Conservation (phyloP, 192 early-diverging fungal species). For the Jimgerdemannia flammicorona region DNA sequence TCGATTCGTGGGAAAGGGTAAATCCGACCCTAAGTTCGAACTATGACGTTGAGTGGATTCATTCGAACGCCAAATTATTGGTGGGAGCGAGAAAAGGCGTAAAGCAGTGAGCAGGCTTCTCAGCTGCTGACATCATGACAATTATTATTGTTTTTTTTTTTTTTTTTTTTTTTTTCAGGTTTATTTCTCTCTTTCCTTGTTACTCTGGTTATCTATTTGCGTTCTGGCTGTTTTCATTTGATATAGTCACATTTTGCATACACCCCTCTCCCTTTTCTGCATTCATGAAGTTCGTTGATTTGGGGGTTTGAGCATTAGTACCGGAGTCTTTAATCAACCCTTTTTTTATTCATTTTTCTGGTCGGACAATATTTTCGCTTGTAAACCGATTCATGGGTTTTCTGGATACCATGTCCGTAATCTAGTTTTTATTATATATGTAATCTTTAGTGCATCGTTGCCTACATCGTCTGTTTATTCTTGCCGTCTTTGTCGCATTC, state of each 20-base stretch:
- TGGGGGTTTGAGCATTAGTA: neutral
- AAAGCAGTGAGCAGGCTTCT: neutral
- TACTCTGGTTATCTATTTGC: conserved; percentile 4
- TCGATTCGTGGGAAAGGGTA: neutral
- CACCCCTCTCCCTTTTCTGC: neutral
- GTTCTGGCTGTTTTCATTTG: neutral
- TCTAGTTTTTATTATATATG: too few species aligned
- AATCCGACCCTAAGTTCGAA: neutral
- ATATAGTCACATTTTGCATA: neutral
- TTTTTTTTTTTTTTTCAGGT: neutral
- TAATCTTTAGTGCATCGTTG: too few species aligned
- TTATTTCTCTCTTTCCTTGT: conserved; percentile 5
- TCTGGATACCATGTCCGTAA: too few species aligned
- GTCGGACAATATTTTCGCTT: neutral
- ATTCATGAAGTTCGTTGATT: neutral
- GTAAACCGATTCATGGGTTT: neutral
- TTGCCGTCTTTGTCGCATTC: neutral
- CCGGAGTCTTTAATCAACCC: neutral
- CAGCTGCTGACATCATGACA: neutral
- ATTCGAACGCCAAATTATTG: neutral
- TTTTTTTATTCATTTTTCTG: neutral
- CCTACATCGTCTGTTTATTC: too few species aligned
- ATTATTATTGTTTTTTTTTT: conserved; percentile 12
- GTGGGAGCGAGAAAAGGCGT: neutral
- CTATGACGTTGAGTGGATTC: neutral